Evolutionary conservation across 2,329 filamentous ascomycete genomes (phyloP).

Genomic region (Penicillium crustosum): DNA sequence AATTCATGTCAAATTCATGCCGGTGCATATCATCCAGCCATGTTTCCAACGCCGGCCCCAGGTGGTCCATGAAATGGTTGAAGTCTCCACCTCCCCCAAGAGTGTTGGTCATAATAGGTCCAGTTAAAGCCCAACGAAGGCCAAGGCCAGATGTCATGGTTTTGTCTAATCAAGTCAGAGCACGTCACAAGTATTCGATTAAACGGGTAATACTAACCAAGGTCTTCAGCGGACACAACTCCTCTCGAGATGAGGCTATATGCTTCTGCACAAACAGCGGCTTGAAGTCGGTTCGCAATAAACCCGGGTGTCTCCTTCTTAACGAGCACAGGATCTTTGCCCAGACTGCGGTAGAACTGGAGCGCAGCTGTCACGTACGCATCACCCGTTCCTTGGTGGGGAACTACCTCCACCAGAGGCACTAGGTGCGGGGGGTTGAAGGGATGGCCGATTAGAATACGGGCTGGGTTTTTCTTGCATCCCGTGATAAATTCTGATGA

Average conservation of each 20-base stretch:
- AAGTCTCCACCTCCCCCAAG: conserved; percentile 15
- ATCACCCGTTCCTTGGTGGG: too few species aligned
- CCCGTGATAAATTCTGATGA: too few species aligned
- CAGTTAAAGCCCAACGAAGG: conserved; percentile 18
- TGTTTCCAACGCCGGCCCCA: conserved; percentile 15
- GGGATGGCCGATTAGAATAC: too few species aligned
- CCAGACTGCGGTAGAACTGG: too few species aligned
- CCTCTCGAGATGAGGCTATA: conserved; percentile 35
- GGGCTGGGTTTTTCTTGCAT: too few species aligned
- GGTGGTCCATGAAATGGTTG: conserved; percentile 18
- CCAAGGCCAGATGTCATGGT: conserved; percentile 19
- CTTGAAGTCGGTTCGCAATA: conserved; percentile 46
- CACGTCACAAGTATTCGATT: neutral
- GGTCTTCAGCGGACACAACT: conserved; percentile 23
- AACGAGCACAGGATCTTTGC: too few species aligned
- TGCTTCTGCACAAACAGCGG: conserved; percentile 29
- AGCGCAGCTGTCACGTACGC: too few species aligned
- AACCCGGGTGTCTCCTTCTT: conserved; percentile 34
- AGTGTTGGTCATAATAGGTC: conserved; percentile 7
- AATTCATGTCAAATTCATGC: conserved; percentile 8
- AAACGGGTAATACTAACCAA: conserved; percentile 9
- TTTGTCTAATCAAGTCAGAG: conserved; percentile 9
- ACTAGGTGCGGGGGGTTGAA: too few species aligned
- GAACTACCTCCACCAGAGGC: too few species aligned
- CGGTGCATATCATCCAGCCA: conserved; percentile 18